These are phyloP conservation scores for Mucor velutinosus DNA, from an alignment of 371 early-diverging fungal genomes.

Conservation along the genomic window DNA sequence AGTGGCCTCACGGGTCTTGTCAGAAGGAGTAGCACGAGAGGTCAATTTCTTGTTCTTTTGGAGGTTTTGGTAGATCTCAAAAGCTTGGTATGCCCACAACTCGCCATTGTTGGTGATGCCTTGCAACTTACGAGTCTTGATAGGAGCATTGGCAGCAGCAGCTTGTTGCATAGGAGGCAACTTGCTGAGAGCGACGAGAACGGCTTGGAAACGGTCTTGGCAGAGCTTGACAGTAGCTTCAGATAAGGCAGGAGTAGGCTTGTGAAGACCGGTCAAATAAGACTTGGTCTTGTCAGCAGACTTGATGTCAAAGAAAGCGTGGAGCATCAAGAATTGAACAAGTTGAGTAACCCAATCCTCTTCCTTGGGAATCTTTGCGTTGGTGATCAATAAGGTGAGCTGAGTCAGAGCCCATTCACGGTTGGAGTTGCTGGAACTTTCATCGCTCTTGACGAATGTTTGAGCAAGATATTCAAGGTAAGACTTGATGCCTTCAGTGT, in stretches of 20 bases:
- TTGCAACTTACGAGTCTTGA: conserved; percentile 54
- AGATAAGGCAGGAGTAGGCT: conserved; percentile 63
- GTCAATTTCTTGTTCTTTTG: conserved; percentile 47
- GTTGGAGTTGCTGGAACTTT: conserved; percentile 35
- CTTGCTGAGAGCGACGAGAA: conserved; percentile 69
- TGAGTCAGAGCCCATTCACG: conserved; percentile 85
- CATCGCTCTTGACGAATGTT: conserved; percentile 54
- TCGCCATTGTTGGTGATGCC: conserved; percentile 65
- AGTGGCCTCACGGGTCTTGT: conserved; percentile 22
- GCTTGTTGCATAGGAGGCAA: conserved; percentile 55
- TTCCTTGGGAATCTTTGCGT: conserved; percentile 71
- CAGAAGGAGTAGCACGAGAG: conserved; percentile 2
- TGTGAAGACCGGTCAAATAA: conserved; percentile 35
- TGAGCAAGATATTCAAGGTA: conserved; percentile 76
- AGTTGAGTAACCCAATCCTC: conserved; percentile 69
- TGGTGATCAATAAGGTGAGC: conserved; percentile 74
- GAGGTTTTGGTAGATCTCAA: conserved; percentile 51
- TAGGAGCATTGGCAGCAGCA: conserved; percentile 26
- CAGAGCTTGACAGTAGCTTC: conserved; percentile 56
- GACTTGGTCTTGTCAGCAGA: conserved; percentile 33
- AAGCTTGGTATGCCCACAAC: conserved; percentile 65
- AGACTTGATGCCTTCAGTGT: conserved; percentile 64
- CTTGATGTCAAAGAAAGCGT: conserved; percentile 73
- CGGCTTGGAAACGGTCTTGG: conserved; percentile 59
- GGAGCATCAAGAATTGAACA: conserved; percentile 67